Percentiles rank a stretch among this genome's conserved stretches.
Evolutionary conservation across 176 grass and related monocot genomes (phyloP).

Genomic region (Hordeum marinum): DNA sequence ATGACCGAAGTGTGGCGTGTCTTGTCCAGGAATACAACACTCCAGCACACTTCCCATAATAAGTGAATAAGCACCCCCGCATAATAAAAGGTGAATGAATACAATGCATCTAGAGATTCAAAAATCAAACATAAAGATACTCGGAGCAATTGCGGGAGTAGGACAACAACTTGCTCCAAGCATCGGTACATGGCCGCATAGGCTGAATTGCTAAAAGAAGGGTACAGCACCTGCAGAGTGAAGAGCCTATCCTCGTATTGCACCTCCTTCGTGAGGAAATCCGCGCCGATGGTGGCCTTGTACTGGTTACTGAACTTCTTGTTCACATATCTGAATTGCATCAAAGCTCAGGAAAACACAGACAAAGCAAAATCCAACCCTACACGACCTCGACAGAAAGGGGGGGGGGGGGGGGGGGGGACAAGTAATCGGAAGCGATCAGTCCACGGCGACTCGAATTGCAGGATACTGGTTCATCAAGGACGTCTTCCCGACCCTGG

Average conservation of each 20-base stretch:
- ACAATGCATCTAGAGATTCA: not conserved
- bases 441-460: not conserved
- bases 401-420: not conserved
- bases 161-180: not conserved
- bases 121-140: not conserved
- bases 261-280: conserved; percentile 90
- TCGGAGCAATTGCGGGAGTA: not conserved
- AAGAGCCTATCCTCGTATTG: conserved; percentile 74
- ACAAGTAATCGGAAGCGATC: not conserved
- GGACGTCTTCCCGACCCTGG: conserved; percentile 83
- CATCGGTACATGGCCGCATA: not conserved
- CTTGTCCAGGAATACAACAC: not conserved
- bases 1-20: not conserved
- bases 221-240: conserved; percentile 68
- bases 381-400: not conserved
- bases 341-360: conserved; percentile 18
- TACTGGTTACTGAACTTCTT: conserved; percentile 90
- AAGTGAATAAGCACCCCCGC: not conserved
- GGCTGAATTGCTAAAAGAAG: not conserved
- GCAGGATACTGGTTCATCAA: conserved; percentile 92
- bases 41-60: not conserved
- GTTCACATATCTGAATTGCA: conserved; percentile 73
- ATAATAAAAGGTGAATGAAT: not conserved
- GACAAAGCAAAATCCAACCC: not conserved
- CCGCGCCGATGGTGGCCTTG: conserved; percentile 82